Evolutionary conservation across 1,139 yeast species (phyloP).

Genomic region (Pichia sp.): DNA sequence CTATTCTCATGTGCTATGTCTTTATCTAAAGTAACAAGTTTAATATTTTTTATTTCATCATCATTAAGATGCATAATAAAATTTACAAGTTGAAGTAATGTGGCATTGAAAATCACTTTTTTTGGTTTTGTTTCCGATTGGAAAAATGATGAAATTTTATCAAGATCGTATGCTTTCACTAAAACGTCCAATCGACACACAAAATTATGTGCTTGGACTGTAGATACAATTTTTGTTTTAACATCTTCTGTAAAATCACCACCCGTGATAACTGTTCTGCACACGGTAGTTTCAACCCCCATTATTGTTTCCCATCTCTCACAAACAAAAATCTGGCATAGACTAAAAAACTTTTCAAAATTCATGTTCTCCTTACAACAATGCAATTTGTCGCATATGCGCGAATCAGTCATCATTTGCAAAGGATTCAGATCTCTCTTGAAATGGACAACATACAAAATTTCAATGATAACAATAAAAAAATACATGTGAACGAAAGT

Average conservation of each 20-base stretch:
- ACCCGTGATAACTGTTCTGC: neutral
- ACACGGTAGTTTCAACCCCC: too few species aligned
- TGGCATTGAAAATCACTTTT: neutral
- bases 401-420: neutral
- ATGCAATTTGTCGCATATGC: neutral
- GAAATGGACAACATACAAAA: neutral
- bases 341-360: neutral
- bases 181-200: conserved; percentile 21
- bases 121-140: neutral
- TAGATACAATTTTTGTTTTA: neutral
- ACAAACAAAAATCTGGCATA: too few species aligned
- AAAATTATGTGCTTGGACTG: conserved; percentile 20
- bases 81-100: neutral
- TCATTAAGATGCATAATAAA: conserved; percentile 1
- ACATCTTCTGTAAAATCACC: neutral
- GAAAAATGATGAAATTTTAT: neutral
- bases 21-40: conserved; percentile 12
- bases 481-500: neutral
- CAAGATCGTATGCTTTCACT: conserved; percentile 3
- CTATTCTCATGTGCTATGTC: conserved; percentile 31
- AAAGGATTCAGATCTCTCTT: neutral
- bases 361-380: neutral
- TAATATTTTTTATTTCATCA: conserved; percentile 1
- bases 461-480: neutral
- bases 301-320: neutral